Evolutionary conservation across 2,329 filamentous ascomycete species (phyloP), one percentile per base, ranked within the genome.

Genomic region (Metarhizium brunneum): DNA sequence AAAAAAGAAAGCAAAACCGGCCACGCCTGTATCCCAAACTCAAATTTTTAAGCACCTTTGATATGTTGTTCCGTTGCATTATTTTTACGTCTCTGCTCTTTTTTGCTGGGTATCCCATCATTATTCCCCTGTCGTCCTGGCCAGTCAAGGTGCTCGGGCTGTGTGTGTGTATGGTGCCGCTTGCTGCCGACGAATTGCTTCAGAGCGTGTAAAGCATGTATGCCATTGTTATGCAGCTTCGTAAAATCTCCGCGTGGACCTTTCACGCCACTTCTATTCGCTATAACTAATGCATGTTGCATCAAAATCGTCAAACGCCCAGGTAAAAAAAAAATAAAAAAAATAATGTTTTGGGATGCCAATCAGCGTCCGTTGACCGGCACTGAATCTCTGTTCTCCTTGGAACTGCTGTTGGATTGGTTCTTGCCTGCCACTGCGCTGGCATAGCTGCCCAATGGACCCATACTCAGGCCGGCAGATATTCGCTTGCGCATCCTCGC

Each of bases 401-500:
- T 69, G 54, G 64, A 57, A 14, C 63, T 63, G 43, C 63, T 64
- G 51, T 58, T 59, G 14, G 61, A 57, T 14, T 59, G 54, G 16
- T 29, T 40, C 57, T 69, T 72, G 55, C 63, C 65, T 11, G 66
- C 62, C 6, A 64, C 66, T 16, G 66, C 66, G 18, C 66, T 68
- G 47, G 74, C 73, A 57, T 77, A 77, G 65, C 69, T 76, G 66
- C 70, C 70, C 56, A 71, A 71, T 29, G 66, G 66, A 5, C 68
- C 67, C 54, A 73, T 68, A 51, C 65, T 67, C 42, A 75, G 62
- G 13, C 74, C 74, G 5, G 73, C 75, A 2, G 78, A 78, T 2
- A 68, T 71, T 55, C 78, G 75, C 68, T 81, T 82, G 53, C 76
- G 69, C 10, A 73, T 71, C 47, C 73, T 71, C 55, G 71, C 69